Evolutionary conservation across 2,329 filamentous ascomycete species (phyloP).

Genomic region (Cladophialophora psammophila): DNA sequence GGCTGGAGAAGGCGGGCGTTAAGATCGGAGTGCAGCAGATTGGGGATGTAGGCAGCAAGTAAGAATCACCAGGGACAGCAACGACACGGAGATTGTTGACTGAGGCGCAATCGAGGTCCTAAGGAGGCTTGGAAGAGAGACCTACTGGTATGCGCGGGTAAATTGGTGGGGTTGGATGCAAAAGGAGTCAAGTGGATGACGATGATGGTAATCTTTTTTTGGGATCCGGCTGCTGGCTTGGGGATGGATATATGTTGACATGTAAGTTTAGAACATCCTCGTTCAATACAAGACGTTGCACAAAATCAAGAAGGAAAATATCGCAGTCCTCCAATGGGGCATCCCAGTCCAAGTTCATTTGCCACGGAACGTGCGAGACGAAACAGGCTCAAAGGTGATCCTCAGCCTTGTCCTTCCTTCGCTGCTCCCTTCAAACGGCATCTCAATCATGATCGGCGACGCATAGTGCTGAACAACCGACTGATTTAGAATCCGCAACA

Average conservation of each 20-base stretch:
- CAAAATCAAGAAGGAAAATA: neutral
- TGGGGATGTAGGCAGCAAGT: constrained; percentile 41
- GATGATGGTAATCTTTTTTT: neutral
- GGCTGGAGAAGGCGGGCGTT: constrained; percentile 54
- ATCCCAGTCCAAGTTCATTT: no score
- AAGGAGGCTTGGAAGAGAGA: neutral
- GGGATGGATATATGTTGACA: neutral
- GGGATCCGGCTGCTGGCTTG: constrained; percentile 4
- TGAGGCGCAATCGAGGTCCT: no score
- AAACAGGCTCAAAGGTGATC: neutral
- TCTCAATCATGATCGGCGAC: neutral
- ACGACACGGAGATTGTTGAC: neutral
- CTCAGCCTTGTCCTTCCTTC: neutral
- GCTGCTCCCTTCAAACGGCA: neutral
- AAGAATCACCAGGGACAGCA: neutral
- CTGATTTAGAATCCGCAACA: neutral
- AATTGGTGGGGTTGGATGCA: neutral
- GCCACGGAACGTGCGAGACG: no score
- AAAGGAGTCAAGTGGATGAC: constrained; percentile 13
- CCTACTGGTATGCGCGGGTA: neutral
- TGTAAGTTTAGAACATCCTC: constrained; percentile 15
- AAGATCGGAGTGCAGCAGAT: constrained; percentile 46
- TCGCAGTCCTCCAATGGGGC: no score
- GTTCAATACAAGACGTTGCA: neutral
- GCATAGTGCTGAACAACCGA: neutral